Percentiles rank a stretch among this genome's conserved stretches.
Conservation (phyloP, 331 rosid species). For the Malus hybrid region DNA sequence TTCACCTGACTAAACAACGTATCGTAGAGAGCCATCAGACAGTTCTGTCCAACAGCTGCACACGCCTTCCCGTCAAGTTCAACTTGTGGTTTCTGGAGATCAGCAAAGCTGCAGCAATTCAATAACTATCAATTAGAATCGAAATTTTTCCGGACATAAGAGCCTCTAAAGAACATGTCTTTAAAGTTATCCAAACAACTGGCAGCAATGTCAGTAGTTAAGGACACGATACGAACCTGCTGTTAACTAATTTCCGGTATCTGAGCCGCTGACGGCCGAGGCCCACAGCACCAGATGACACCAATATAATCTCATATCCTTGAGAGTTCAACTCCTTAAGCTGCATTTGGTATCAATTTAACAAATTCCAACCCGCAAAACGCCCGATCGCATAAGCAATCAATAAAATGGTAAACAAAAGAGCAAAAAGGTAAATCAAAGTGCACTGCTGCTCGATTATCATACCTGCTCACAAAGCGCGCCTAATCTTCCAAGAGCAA, state of each 20-base stretch:
- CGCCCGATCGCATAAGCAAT: neutral
- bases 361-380: neutral
- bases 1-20: slow-evolving; percentile 80
- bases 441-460: neutral
- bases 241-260: slow-evolving; percentile 68
- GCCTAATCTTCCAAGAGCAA: slow-evolving; percentile 89
- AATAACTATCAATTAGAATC: neutral
- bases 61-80: slow-evolving; percentile 98
- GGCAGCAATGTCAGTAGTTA: neutral
- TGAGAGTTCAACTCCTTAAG: slow-evolving; percentile 66
- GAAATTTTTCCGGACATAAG: neutral
- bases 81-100: slow-evolving; percentile 91
- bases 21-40: slow-evolving; percentile 93
- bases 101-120: slow-evolving; percentile 60
- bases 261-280: slow-evolving; percentile 95
- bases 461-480: slow-evolving; percentile 83
- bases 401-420: neutral
- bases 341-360: slow-evolving; percentile 35
- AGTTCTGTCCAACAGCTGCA: slow-evolving; percentile 93
- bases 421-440: neutral
- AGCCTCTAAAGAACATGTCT: neutral
- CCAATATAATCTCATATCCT: slow-evolving; percentile 82
- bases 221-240: slow-evolving; percentile 42
- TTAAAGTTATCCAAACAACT: neutral
- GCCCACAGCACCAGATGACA: slow-evolving; percentile 98